A percentile compares a stretch with the other conserved stretches of the same genome.
phyloP scores from a whole-genome alignment of 192 early-diverging fungal species.

The Chytriomyces hyalinus region DNA sequence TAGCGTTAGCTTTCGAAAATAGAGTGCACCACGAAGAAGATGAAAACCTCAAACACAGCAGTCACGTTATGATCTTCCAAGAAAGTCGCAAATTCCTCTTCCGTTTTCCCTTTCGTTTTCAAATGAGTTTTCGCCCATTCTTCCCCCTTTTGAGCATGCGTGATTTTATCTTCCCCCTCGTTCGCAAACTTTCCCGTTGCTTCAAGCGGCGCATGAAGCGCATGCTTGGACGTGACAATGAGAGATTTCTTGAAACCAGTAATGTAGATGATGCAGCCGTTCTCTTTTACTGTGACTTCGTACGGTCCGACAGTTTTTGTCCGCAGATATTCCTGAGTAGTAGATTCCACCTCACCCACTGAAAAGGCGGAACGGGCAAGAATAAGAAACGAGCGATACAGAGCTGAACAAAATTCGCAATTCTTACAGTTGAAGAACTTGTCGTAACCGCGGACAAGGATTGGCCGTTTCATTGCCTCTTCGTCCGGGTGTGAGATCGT shows the following conservation, averaged over 20 bases:
- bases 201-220: constrained; percentile 43
- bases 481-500: constrained; percentile 14
- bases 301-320: constrained; percentile 79
- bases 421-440: constrained; percentile 89
- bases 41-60: constrained; percentile 76
- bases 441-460: constrained; percentile 91
- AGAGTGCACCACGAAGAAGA: background rate
- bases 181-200: background rate
- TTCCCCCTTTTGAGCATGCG: constrained; percentile 69
- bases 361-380: background rate
- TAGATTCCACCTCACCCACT: constrained; percentile 37
- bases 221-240: constrained; percentile 91
- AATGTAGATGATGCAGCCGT: constrained; percentile 94
- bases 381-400: background rate
- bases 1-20: background rate
- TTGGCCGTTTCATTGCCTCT: constrained; percentile 49
- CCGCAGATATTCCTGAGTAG: constrained; percentile 61
- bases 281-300: constrained; percentile 93
- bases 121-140: constrained; percentile 79
- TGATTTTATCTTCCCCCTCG: constrained; percentile 35
- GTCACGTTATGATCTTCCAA: constrained; percentile 76
- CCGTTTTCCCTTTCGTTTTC: constrained; percentile 53
- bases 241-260: constrained; percentile 67
- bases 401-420: background rate
- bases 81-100: constrained; percentile 74